These are phyloP conservation scores for Camellia sinensis DNA, from an alignment of 148 eudicot species.

Conservation along the genomic window DNA sequence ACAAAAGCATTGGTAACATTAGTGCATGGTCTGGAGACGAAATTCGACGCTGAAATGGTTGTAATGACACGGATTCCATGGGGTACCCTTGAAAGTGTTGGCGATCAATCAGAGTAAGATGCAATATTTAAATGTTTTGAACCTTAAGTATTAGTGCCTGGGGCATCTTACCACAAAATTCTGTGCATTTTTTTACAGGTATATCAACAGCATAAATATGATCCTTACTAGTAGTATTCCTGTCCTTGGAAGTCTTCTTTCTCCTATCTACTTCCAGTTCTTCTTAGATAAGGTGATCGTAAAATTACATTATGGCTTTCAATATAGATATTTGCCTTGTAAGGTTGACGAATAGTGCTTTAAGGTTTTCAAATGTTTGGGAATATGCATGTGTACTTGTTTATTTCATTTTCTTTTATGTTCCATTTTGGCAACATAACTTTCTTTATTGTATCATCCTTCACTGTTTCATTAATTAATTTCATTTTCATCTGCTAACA, in stretches of 20 bases:
- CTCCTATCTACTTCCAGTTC: conserved; percentile 92
- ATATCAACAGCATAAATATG: conserved; percentile 79
- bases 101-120: conserved; percentile 92
- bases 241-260: conserved; percentile 78
- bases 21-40: conserved; percentile 90
- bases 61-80: conserved; percentile 97
- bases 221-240: conserved; percentile 79
- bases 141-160: conserved; percentile 1
- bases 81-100: conserved; percentile 98
- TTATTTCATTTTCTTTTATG: not conserved
- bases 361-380: not conserved
- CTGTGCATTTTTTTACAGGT: conserved; percentile 50
- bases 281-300: conserved; percentile 87
- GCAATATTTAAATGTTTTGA: conserved; percentile 12
- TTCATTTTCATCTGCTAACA: not conserved
- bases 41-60: conserved; percentile 96
- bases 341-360: not conserved
- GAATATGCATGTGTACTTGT: not conserved
- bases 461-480: not conserved
- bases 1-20: conserved; percentile 86
- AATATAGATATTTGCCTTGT: not conserved
- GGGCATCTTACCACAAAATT: not conserved
- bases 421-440: not conserved
- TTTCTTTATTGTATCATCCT: not conserved
- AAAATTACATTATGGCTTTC: conserved; percentile 13